Conservation (phyloP, 1,139 yeast genomes). For the Hansenula lynferdii region DNA sequence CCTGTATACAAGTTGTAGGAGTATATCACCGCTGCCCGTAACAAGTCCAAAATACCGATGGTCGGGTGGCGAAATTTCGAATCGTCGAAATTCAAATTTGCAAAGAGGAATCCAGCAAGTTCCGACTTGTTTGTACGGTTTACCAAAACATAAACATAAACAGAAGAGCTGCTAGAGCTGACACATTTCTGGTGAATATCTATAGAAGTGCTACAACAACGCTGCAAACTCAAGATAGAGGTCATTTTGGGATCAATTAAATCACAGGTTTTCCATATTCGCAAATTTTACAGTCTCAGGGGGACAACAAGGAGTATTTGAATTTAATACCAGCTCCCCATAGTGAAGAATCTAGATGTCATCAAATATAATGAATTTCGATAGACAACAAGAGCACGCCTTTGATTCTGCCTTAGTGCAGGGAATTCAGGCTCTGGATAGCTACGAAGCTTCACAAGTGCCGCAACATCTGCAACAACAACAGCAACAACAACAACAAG, state of each 20-base stretch:
- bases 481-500: conserved; percentile 6
- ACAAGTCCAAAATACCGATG: neutral
- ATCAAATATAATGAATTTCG: conserved; percentile 1
- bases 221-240: too few species aligned
- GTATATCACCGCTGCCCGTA: neutral
- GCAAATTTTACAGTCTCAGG: too few species aligned
- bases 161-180: neutral
- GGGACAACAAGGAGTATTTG: too few species aligned
- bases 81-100: neutral
- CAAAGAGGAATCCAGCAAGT: too few species aligned
- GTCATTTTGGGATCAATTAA: too few species aligned
- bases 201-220: too few species aligned
- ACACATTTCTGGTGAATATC: too few species aligned
- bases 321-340: too few species aligned
- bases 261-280: too few species aligned
- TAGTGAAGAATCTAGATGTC: too few species aligned
- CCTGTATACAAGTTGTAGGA: too few species aligned
- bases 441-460: conserved; percentile 6
- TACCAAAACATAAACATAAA: conserved; percentile 1
- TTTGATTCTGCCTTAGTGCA: conserved; percentile 13
- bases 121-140: conserved; percentile 3
- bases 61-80: neutral
- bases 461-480: conserved; percentile 1
- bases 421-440: conserved; percentile 7
- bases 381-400: conserved; percentile 6